Evolutionary conservation across 768 basidiomycete genomes (phyloP), one percentile per base, ranked within the genome.

Genomic region (Lactarius sanguifluus): DNA sequence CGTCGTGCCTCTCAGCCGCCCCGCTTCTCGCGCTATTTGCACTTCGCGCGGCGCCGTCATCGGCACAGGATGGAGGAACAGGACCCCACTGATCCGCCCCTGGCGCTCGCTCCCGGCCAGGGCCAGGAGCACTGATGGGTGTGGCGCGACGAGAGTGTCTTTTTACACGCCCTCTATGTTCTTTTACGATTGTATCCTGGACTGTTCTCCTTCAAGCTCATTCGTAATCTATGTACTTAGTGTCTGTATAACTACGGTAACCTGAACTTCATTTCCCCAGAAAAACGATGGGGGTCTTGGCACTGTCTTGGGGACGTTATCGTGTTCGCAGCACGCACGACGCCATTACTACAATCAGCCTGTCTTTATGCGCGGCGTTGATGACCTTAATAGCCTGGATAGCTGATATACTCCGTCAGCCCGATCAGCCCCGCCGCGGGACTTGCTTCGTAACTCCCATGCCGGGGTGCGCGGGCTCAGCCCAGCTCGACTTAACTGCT

Each of bases 21-120:
- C 66, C 76, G 63, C 72, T 74, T 77, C 65, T 77, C 77, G 63
- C 73, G 77, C 6, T 77, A 77, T 67, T 66, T 77, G 57, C 71
- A 73, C 36, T 72, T 74, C 40, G 77, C 77, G 5, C 69, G 74
- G 32, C 71, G 75, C 32, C 70, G 73, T 59, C 70, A 72, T 23
- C 64, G 72, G 5, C 63, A 67, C 40, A 60, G 65, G 56, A 57
- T 65, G 38, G 59, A 61, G 34, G 74, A 71, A 25, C 67, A 71
- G n/a, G 75, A 75, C 67, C 69, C 69, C 45, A 74, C 73, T 54
- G 66, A 73, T 58, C 69, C 70, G 5, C 71, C 71, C 25, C 64
- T 69, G 70, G 68, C 73, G 1, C 56, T 68, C 1, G 70, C 72
- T 32, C 62, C 71, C n/a, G 72, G 71, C 30, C 45, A 9, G 6